Evolutionary conservation across 225 moss, liverwort and hornwort species (phyloP).

Genomic region (Bryum argenteum): DNA sequence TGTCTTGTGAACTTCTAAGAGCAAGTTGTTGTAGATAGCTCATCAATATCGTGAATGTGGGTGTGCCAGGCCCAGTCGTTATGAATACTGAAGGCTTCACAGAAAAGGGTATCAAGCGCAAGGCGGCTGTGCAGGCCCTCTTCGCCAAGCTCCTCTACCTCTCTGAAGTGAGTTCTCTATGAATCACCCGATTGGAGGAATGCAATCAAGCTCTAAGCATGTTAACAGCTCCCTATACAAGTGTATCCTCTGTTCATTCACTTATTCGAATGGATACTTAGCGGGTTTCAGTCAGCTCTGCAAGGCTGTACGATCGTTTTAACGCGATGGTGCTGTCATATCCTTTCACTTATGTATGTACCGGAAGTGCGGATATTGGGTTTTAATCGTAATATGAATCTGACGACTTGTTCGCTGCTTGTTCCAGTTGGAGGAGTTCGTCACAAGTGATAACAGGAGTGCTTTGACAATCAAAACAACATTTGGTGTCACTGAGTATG

Average conservation of each 20-base stretch:
- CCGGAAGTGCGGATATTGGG: neutral
- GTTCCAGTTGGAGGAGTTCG: constrained; percentile 90
- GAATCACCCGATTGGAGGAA: neutral
- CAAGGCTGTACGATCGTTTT: neutral
- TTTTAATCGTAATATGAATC: constrained; percentile 17
- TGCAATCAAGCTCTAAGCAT: neutral
- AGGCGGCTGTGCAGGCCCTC: constrained; percentile 92
- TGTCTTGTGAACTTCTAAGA: neutral
- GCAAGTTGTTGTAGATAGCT: neutral
- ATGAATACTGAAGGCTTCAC: constrained; percentile 94
- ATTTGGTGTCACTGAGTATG: constrained; percentile 95
- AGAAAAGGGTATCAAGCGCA: constrained; percentile 94
- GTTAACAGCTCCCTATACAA: neutral
- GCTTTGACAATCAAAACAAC: constrained; percentile 85
- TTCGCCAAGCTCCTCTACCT: constrained; percentile 96
- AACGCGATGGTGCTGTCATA: constrained; percentile 19
- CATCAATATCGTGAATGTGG: constrained; percentile 23
- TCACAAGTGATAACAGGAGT: constrained; percentile 68
- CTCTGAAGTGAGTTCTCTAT: constrained; percentile 64
- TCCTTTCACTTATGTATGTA: constrained; percentile 14
- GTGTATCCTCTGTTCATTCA: neutral
- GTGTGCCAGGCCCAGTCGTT: constrained; percentile 75
- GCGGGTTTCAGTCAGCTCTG: neutral
- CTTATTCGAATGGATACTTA: neutral
- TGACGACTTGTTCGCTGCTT: constrained; percentile 22